Percentiles rank a stretch among this genome's conserved stretches.
Conservation (phyloP, 768 basidiomycete species). For the Hygrophorus pudorinus region DNA sequence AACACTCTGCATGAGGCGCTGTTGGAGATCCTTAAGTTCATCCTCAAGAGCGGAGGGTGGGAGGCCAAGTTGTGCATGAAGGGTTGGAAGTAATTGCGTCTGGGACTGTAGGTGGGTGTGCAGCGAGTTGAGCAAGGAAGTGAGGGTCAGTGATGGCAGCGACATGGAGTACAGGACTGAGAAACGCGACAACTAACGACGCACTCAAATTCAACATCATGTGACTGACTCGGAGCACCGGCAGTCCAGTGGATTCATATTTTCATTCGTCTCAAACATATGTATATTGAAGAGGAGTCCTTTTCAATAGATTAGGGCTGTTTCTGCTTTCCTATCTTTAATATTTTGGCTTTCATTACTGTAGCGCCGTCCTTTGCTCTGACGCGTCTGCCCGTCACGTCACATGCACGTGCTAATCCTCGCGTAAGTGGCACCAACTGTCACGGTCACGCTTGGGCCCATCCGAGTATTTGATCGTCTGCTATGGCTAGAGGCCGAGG, state of each 20-base stretch:
- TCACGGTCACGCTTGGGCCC: neutral
- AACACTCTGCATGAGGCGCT: slow-evolving; percentile 66
- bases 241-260: too few species aligned
- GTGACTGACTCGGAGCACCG: too few species aligned
- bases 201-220: neutral
- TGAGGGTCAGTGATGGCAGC: slow-evolving; percentile 22
- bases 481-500: slow-evolving; percentile 17
- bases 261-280: too few species aligned
- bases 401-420: neutral
- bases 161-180: neutral
- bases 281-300: too few species aligned
- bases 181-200: neutral
- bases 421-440: too few species aligned
- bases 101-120: slow-evolving; percentile 74
- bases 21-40: slow-evolving; percentile 65
- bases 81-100: slow-evolving; percentile 69
- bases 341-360: too few species aligned
- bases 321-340: too few species aligned
- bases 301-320: too few species aligned
- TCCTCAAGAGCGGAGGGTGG: slow-evolving; percentile 72
- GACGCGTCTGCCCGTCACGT: too few species aligned
- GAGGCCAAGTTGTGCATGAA: slow-evolving; percentile 79
- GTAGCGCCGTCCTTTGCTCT: too few species aligned
- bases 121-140: slow-evolving; percentile 63
- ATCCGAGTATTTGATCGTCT: neutral